A percentile compares a stretch with the other conserved stretches of the same genome.
Evolutionary conservation across 495 filamentous ascomycete species (phyloP).

Genomic region (Tricharina praecox): DNA sequence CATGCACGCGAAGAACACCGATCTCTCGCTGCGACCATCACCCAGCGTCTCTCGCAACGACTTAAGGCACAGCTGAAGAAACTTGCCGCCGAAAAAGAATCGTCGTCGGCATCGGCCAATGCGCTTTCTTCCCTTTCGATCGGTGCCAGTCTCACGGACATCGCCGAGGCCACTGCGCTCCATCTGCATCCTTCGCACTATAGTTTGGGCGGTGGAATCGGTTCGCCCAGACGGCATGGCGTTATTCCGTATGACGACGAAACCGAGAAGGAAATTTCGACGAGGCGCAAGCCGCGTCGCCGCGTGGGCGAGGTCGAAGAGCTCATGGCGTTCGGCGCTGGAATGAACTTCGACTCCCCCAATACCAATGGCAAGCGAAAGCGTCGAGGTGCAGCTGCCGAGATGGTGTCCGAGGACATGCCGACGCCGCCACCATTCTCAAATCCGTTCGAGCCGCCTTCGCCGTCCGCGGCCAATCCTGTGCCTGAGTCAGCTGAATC

Average conservation of each 20-base stretch:
- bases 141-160: conserved; percentile 42
- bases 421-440: conserved; percentile 36
- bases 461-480: conserved; percentile 3
- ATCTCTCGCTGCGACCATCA: conserved; percentile 57
- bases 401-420: conserved; percentile 38
- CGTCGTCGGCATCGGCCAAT: conserved; percentile 16
- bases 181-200: conserved; percentile 88
- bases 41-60: conserved; percentile 64
- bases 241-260: conserved; percentile 12
- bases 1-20: conserved; percentile 70
- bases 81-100: conserved; percentile 73
- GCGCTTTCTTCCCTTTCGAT: conserved; percentile 24
- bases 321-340: conserved; percentile 42
- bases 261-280: conserved; percentile 26
- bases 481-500: not conserved
- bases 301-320: conserved; percentile 55
- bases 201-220: conserved; percentile 39
- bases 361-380: conserved; percentile 46
- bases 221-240: conserved; percentile 19
- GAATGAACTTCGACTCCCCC: conserved; percentile 31
- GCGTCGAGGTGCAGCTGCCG: conserved; percentile 52
- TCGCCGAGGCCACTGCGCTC: conserved; percentile 71
- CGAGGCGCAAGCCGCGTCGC: conserved; percentile 65
- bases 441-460: conserved; percentile 23
- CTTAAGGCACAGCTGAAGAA: conserved; percentile 58